Conservation (phyloP, 116 monocot genomes). For the Posidonia oceanica region DNA sequence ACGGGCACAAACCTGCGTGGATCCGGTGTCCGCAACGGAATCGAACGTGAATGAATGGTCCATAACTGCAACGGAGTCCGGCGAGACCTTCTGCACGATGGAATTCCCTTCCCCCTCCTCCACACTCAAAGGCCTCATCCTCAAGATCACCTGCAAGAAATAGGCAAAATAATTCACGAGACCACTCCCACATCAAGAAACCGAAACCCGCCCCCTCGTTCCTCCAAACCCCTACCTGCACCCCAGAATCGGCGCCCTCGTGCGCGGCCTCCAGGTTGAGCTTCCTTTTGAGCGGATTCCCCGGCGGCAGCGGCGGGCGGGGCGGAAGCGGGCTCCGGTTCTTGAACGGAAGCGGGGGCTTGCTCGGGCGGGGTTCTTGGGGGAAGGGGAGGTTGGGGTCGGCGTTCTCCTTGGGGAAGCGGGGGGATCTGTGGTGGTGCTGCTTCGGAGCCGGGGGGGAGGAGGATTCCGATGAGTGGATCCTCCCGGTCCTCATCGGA, state of each 20-base stretch:
- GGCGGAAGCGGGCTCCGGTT: neutral
- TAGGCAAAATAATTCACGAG: neutral
- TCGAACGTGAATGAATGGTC: conserved; percentile 87
- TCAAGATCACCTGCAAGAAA: conserved; percentile 56
- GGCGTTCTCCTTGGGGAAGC: conserved; percentile 7
- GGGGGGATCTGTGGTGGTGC: neutral
- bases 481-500: neutral
- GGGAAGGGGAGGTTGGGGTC: neutral
- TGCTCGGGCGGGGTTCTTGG: neutral
- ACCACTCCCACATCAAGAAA: neutral
- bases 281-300: conserved; percentile 14
- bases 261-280: conserved; percentile 7
- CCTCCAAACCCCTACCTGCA: conserved; percentile 36
- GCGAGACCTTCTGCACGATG: conserved; percentile 51
- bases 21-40: conserved; percentile 50
- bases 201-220: conserved; percentile 17
- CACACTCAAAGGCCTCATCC: conserved; percentile 49
- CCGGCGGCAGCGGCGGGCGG: neutral
- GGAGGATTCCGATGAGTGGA: neutral
- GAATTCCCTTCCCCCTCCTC: conserved; percentile 47
- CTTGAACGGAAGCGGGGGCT: neutral
- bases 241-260: neutral
- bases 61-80: conserved; percentile 41
- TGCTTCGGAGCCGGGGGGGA: neutral
- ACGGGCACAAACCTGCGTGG: conserved; percentile 45